A percentile compares a stretch with the other conserved stretches of the same genome.
These are phyloP conservation scores for Canariomyces notabilis DNA, from an alignment of 2,329 filamentous ascomycete species.

Conservation along the genomic window DNA sequence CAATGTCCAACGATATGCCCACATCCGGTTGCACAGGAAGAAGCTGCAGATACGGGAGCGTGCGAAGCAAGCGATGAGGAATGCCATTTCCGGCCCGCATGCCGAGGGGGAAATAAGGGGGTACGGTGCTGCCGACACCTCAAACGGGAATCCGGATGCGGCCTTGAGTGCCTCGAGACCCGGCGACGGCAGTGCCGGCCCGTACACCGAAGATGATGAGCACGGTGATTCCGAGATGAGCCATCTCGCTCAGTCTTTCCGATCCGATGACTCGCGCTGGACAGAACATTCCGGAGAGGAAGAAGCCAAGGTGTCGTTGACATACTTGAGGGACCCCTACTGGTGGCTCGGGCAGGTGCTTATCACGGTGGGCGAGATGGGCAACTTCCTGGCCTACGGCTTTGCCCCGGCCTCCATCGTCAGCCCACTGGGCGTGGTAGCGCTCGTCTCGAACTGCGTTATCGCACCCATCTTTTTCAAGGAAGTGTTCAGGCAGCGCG, in stretches of 20 bases:
- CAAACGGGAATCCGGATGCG: constrained; percentile 21
- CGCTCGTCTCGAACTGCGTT: constrained; percentile 91
- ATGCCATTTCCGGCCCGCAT: constrained; percentile 30
- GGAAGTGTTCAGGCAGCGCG: constrained; percentile 77
- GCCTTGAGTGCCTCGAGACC: neutral
- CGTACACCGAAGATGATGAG: constrained; percentile 33
- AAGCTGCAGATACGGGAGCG: constrained; percentile 53
- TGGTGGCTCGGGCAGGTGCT: constrained; percentile 95
- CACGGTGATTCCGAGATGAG: constrained; percentile 41
- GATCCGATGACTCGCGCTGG: constrained; percentile 39
- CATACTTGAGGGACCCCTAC: constrained; percentile 84
- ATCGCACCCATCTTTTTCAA: constrained; percentile 94
- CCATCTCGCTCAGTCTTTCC: constrained; percentile 48
- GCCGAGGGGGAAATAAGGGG: constrained; percentile 23
- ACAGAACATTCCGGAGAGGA: constrained; percentile 30
- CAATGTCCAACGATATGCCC: constrained; percentile 94
- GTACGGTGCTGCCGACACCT: constrained; percentile 41
- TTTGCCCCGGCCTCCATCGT: constrained; percentile 98
- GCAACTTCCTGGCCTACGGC: constrained; percentile 95
- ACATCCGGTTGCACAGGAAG: constrained; percentile 75
- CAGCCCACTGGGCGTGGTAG: constrained; percentile 93
- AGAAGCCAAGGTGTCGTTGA: constrained; percentile 46
- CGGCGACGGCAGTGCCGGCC: constrained; percentile 17
- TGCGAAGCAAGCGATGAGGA: constrained; percentile 50
- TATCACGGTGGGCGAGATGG: constrained; percentile 88